These are phyloP conservation scores for Pyrenopolyporus hunteri DNA, from an alignment of 495 filamentous ascomycete genomes.

Conservation along the genomic window DNA sequence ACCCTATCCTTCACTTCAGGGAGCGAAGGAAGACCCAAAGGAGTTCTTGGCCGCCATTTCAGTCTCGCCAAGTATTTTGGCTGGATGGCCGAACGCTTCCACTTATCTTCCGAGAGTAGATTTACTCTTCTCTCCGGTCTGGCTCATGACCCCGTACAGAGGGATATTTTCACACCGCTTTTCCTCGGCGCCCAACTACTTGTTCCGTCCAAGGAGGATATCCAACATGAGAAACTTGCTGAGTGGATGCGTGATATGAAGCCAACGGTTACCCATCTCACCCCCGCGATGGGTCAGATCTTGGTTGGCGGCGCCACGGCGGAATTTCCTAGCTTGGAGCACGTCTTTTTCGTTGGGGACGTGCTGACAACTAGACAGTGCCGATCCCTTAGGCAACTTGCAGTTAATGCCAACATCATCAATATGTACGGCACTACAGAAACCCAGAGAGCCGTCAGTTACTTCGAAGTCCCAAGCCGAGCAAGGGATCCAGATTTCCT, in stretches of 20 bases:
- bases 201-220: slow-evolving; percentile 83
- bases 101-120: slow-evolving; percentile 71
- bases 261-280: slow-evolving; percentile 87
- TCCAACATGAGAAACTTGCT: slow-evolving; percentile 84
- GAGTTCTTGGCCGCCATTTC: slow-evolving; percentile 88
- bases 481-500: slow-evolving; percentile 70
- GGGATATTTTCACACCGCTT: slow-evolving; percentile 90
- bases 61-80: slow-evolving; percentile 84
- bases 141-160: slow-evolving; percentile 68
- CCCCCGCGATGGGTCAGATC: slow-evolving; percentile 96
- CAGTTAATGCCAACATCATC: slow-evolving; percentile 78
- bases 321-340: slow-evolving; percentile 76
- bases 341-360: slow-evolving; percentile 94
- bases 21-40: slow-evolving; percentile 86
- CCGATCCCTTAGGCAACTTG: slow-evolving; percentile 75
- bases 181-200: slow-evolving; percentile 85
- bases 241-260: slow-evolving; percentile 87
- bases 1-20: slow-evolving; percentile 88
- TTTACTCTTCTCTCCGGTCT: slow-evolving; percentile 89
- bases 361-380: slow-evolving; percentile 88
- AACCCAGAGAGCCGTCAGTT: slow-evolving; percentile 85
- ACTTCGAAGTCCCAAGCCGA: slow-evolving; percentile 80
- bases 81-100: slow-evolving; percentile 90
- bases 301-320: slow-evolving; percentile 83
- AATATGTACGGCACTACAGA: slow-evolving; percentile 96